Base-by-base conservation (phyloP, 2,329 filamentous ascomycete species). In the Ciborinia camelliae region DNA sequence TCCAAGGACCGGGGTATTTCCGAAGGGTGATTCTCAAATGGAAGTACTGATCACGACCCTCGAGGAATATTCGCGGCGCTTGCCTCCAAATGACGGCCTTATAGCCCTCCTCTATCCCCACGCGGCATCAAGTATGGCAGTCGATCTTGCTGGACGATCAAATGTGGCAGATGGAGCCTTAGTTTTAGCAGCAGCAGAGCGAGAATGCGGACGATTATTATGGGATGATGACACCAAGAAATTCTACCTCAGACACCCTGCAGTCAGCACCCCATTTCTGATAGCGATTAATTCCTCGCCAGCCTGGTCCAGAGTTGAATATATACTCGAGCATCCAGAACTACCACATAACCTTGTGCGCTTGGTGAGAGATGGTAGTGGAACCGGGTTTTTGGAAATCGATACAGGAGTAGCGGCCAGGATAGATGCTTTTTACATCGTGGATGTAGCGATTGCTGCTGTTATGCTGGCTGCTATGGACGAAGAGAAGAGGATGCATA, bases 131-230 rank as follows among this genome's bases (percentile, higher is more conserved):
- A 84, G 83, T 52, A 82, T 87, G 75, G 88, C 86, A 1, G 78
- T 87, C 1, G 86, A 88, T 26, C 68, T 75, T 28, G 71, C 71
- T 20, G 70, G 71, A 43, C 75, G 73, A 57, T 63, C 72, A 28
- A 67, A 68, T 65, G 81, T 82, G 32, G 77, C 87, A 3, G 86
- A 90, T 72, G 79, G 82, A 2, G 79, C 82, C 0, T 82, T 88
- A 12, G 80, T 87, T 12, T 80, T 87, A 4, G 80, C 81, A 65
- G 84, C 87, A 41, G 89, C 89, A 0, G 86, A 90, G 73, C 81
- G 84, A 39, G 89, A 92, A 76, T 87, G 85, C 70, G 90, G 86
- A 30, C 82, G 87, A 2, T 82, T 93, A 2, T 85, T 90, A n/a
- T 92, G 88, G 84, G 86, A 89, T 71, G 82, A 84, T 37, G 86